phyloP scores from a whole-genome alignment of 2,329 filamentous ascomycete species.

The Botrytis porri region DNA sequence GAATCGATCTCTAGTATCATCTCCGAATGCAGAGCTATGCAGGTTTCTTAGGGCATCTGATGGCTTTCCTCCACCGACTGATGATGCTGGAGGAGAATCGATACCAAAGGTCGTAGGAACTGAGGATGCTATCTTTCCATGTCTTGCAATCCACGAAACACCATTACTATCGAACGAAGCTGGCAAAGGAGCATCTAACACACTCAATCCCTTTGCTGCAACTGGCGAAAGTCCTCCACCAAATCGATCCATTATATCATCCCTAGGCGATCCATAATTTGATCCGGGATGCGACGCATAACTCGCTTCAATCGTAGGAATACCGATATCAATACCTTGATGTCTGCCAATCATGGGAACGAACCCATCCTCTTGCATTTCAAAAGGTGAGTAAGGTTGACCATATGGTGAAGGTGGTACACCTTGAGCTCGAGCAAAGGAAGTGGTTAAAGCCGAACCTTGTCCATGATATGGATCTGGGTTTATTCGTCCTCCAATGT shows the following conservation, averaged over 20 bases:
- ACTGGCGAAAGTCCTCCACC: constrained; percentile 78
- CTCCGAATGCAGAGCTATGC: constrained; percentile 65
- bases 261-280: constrained; percentile 78
- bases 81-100: constrained; percentile 74
- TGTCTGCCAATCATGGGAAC: constrained; percentile 41
- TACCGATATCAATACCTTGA: constrained; percentile 50
- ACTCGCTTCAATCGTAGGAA: constrained; percentile 54
- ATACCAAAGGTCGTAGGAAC: constrained; percentile 89
- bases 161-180: constrained; percentile 96
- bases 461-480: constrained; percentile 62
- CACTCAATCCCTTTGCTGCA: constrained; percentile 71
- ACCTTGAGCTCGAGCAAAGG: constrained; percentile 62
- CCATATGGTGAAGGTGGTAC: constrained; percentile 38
- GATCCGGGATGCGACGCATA: constrained; percentile 51
- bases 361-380: constrained; percentile 54
- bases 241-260: constrained; percentile 52
- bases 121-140: constrained; percentile 87
- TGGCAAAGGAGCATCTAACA: constrained; percentile 86
- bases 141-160: constrained; percentile 84
- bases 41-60: constrained; percentile 63
- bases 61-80: constrained; percentile 61
- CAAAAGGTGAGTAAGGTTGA: constrained; percentile 44
- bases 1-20: constrained; percentile 60
- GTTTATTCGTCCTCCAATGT: constrained; percentile 65
- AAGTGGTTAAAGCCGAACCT: constrained; percentile 72